phyloP scores from a whole-genome alignment of 2,329 filamentous ascomycete species.

The Penicillium sp. region DNA sequence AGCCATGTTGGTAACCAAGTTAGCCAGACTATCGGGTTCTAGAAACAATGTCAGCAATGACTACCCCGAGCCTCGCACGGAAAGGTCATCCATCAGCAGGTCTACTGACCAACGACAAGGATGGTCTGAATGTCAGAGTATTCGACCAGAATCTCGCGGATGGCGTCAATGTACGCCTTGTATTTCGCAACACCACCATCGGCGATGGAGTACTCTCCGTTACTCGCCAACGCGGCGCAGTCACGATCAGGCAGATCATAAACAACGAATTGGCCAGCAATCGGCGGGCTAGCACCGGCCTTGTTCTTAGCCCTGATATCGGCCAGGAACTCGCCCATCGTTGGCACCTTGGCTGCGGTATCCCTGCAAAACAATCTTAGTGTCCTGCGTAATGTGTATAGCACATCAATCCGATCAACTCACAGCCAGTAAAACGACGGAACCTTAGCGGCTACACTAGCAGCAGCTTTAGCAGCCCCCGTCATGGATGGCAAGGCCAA shows the following conservation, averaged over 20 bases:
- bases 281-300: slow-evolving; percentile 41
- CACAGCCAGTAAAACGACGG: slow-evolving; percentile 48
- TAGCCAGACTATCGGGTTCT: slow-evolving; percentile 57
- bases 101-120: slow-evolving; percentile 41
- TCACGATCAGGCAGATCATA: slow-evolving; percentile 58
- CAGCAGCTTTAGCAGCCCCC: slow-evolving; percentile 46
- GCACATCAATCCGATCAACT: slow-evolving; percentile 13
- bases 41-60: slow-evolving; percentile 28
- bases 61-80: neutral
- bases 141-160: slow-evolving; percentile 45
- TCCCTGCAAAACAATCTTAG: slow-evolving; percentile 27
- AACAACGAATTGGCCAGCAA: slow-evolving; percentile 49
- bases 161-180: slow-evolving; percentile 49
- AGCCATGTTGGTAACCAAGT: slow-evolving; percentile 53
- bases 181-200: slow-evolving; percentile 45
- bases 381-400: rapidly evolving
- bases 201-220: slow-evolving; percentile 53
- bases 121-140: slow-evolving; percentile 48
- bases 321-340: slow-evolving; percentile 41
- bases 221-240: slow-evolving; percentile 55
- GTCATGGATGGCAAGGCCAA: slow-evolving; percentile 56
- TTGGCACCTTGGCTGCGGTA: slow-evolving; percentile 43
- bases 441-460: slow-evolving; percentile 42
- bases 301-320: slow-evolving; percentile 43
- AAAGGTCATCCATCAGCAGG: too few species aligned